Percentiles rank a stretch among this genome's conserved stretches.
These are phyloP conservation scores for Boechera retrofracta DNA, from an alignment of 345 rosid genomes.

Conservation along the genomic window DNA sequence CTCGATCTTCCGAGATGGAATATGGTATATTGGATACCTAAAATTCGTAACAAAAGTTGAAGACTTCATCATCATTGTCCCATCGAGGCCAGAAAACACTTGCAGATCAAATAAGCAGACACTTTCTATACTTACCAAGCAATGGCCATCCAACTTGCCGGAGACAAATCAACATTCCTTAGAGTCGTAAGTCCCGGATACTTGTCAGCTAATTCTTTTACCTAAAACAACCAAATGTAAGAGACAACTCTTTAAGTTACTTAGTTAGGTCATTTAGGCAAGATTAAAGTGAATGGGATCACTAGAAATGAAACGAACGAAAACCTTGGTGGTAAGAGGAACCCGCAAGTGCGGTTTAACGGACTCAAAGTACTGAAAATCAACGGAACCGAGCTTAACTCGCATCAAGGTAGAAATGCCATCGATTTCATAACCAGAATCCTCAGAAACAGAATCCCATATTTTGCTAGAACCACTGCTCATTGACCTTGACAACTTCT, in stretches of 20 bases:
- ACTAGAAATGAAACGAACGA: not conserved
- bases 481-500: constrained; percentile 61
- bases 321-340: constrained; percentile 60
- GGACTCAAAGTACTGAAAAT: constrained; percentile 65
- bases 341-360: constrained; percentile 48
- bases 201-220: constrained; percentile 54
- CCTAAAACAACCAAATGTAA: constrained; percentile 45
- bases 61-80: constrained; percentile 3
- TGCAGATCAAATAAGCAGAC: not conserved
- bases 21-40: constrained; percentile 85
- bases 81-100: not conserved
- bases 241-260: not conserved
- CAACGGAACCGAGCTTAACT: constrained; percentile 61
- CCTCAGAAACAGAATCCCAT: constrained; percentile 71
- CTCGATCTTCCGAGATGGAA: constrained; percentile 57
- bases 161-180: constrained; percentile 74
- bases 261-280: not conserved
- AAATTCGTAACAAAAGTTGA: not conserved
- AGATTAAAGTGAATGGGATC: not conserved
- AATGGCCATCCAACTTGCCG: constrained; percentile 95
- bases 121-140: constrained; percentile 64
- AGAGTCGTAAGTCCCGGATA: constrained; percentile 57
- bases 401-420: constrained; percentile 39
- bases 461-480: constrained; percentile 65
- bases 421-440: constrained; percentile 51